Conservation (phyloP, 805 yeast genomes). For the Kockiozyma suomiensis region DNA sequence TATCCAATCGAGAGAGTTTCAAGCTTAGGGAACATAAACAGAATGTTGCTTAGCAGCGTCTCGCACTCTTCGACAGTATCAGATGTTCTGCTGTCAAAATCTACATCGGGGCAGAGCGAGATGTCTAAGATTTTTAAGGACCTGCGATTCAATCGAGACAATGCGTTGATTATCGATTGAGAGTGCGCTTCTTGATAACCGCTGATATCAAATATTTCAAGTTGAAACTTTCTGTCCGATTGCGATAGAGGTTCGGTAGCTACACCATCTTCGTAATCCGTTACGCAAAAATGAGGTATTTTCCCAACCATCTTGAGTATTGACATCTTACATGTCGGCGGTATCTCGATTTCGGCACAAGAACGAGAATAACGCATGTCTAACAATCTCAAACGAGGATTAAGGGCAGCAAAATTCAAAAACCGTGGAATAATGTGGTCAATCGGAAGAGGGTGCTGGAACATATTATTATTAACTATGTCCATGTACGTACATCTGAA, state of each 20-base stretch:
- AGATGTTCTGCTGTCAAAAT: not conserved
- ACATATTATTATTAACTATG: not conserved
- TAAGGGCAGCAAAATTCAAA: not conserved
- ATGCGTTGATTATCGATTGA: not conserved
- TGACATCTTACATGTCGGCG: not conserved
- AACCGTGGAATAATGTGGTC: not conserved
- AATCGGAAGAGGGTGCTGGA: not conserved
- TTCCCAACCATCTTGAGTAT: not conserved
- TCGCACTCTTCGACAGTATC: not conserved
- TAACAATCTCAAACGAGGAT: not conserved
- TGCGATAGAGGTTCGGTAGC: not conserved
- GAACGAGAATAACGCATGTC: not conserved
- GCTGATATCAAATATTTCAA: not conserved
- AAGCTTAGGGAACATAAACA: not conserved
- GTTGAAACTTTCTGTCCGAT: too few relatives aligned
- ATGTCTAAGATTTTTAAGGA: not conserved
- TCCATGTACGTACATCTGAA: conserved; percentile 15
- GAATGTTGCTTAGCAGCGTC: not conserved
- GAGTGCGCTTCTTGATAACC: not conserved
- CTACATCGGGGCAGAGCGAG: not conserved
- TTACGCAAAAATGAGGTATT: not conserved
- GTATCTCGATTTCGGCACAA: not conserved
- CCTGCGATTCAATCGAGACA: not conserved
- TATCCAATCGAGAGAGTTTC: not conserved
- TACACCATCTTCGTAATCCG: not conserved